phyloP scores from a whole-genome alignment of 202 grass and related monocot genomes.

The Schoenoplectus triqueter region DNA sequence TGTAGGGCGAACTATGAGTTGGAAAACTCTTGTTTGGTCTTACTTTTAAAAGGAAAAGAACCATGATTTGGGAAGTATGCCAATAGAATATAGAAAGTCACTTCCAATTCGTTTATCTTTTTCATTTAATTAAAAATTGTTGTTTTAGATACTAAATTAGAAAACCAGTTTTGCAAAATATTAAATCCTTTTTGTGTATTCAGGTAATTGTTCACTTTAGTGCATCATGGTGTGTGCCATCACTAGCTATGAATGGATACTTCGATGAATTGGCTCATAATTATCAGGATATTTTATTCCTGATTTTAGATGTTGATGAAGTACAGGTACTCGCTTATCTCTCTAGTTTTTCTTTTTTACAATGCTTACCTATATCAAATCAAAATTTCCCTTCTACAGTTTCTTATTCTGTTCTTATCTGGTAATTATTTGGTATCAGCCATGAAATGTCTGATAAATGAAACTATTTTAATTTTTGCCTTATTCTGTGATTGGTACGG shows the following conservation, averaged over 20 bases:
- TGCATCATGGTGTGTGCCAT: slow-evolving; percentile 96
- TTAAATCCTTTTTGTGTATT: background rate
- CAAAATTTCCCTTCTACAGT: background rate
- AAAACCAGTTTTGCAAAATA: background rate
- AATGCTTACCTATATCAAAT: background rate
- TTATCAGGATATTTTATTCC: slow-evolving; percentile 69
- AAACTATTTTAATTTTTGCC: slow-evolving; percentile 12
- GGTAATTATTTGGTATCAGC: slow-evolving; percentile 21
- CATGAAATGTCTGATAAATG: background rate
- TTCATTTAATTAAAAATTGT: slow-evolving; percentile 4
- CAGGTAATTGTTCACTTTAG: slow-evolving; percentile 89
- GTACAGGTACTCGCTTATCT: slow-evolving; percentile 51
- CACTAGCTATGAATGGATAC: slow-evolving; percentile 93
- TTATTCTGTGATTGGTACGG: background rate
- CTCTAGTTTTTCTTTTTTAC: background rate
- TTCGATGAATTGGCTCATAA: slow-evolving; percentile 85
- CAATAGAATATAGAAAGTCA: background rate
- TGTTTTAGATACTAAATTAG: background rate
- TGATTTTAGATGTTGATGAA: slow-evolving; percentile 89
- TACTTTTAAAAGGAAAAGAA: background rate
- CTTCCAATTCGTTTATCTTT: background rate
- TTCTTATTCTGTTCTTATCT: background rate
- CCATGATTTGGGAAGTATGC: background rate
- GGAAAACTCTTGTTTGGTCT: background rate
- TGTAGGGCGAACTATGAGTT: background rate